Percentiles rank a stretch among this genome's conserved stretches.
phyloP scores from a whole-genome alignment of 208 protist genomes.

The Trypanosoma platydactyli region DNA sequence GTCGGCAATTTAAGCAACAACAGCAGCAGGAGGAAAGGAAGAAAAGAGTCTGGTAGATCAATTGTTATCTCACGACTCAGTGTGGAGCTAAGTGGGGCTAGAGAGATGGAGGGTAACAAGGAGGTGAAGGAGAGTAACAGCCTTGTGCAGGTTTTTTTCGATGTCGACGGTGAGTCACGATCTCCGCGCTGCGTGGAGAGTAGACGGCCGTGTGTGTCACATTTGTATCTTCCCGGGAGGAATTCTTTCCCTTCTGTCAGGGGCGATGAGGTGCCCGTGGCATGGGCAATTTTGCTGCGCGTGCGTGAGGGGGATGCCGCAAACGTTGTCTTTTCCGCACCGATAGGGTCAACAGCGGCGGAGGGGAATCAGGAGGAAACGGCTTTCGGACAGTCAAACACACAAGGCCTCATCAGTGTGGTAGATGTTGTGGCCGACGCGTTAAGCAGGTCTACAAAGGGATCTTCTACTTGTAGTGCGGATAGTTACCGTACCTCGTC shows the following conservation, averaged over 20 bases:
- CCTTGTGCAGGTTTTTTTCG: constrained; percentile 2
- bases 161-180: not conserved
- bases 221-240: constrained; percentile 7
- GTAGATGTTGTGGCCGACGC: not conserved
- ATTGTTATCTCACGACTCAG: not conserved
- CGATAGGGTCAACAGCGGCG: too few species aligned
- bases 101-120: not conserved
- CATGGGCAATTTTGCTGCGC: constrained; percentile 4
- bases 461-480: too few species aligned
- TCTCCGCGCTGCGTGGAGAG: not conserved
- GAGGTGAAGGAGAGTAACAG: not conserved
- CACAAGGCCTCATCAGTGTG: not conserved
- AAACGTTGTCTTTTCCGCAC: not conserved
- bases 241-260: not conserved
- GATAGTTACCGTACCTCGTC: not conserved
- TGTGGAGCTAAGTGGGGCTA: not conserved
- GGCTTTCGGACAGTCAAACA: not conserved
- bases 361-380: not conserved
- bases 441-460: too few species aligned
- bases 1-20: not conserved
- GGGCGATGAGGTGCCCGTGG: not conserved
- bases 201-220: not conserved
- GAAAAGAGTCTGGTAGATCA: not conserved
- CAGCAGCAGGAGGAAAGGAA: not conserved
- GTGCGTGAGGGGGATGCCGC: not conserved